Conservation (phyloP, 257 asterid species). For the Prunella vulgaris region DNA sequence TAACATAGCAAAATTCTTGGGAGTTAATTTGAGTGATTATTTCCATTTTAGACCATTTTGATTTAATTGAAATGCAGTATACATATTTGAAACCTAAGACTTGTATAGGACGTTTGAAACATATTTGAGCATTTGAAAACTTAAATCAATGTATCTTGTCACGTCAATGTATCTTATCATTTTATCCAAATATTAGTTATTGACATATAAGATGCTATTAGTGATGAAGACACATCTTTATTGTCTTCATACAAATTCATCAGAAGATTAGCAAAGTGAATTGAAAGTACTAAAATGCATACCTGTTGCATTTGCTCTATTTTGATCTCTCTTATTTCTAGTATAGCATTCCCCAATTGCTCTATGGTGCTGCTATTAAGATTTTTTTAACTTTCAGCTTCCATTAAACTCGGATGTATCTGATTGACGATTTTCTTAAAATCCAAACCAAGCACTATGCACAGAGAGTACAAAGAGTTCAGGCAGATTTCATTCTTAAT, state of each 20-base stretch:
- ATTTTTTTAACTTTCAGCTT: conserved; percentile 49
- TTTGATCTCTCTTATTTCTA: conserved; percentile 58
- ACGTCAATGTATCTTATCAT: background rate
- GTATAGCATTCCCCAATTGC: conserved; percentile 49
- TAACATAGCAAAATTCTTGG: background rate
- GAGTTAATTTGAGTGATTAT: background rate
- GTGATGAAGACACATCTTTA: too few relatives aligned
- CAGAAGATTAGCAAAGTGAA: background rate
- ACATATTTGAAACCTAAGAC: background rate
- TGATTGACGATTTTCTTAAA: conserved; percentile 46
- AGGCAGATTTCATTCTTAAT: conserved; percentile 57
- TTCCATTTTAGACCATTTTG: background rate
- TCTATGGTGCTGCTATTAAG: conserved; percentile 54
- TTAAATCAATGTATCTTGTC: background rate
- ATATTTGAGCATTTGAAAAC: background rate
- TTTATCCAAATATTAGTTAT: background rate
- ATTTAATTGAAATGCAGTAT: background rate
- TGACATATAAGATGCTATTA: background rate
- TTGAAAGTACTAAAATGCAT: conserved; percentile 7
- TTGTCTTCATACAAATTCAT: too few relatives aligned
- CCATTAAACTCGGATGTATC: conserved; percentile 76
- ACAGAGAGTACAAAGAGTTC: conserved; percentile 59
- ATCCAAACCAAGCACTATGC: conserved; percentile 84
- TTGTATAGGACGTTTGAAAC: background rate
- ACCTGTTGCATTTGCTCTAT: conserved; percentile 80